Percentiles rank a stretch among this genome's conserved stretches.
Evolutionary conservation across 148 eudicot genomes (phyloP).

Genomic region (Drosera capensis): DNA sequence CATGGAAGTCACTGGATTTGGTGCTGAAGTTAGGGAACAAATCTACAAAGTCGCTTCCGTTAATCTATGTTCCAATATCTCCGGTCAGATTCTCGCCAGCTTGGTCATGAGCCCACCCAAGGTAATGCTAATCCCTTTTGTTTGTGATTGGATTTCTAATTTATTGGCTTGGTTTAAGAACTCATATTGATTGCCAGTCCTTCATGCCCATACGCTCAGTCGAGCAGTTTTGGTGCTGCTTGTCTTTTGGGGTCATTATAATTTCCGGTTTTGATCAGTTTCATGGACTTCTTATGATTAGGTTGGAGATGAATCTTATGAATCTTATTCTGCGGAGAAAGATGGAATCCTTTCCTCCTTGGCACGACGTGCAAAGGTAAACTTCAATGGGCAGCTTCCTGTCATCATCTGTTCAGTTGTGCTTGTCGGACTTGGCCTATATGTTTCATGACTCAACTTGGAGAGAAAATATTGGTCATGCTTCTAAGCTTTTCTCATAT

Average conservation of each 20-base stretch:
- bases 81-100: conserved; percentile 92
- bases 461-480: no score
- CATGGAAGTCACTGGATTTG: conserved; percentile 94
- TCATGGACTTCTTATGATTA: conserved; percentile 9
- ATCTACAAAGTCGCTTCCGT: conserved; percentile 91
- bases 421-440: no score
- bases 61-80: conserved; percentile 75
- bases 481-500: no score
- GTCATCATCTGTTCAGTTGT: no score
- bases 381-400: background rate
- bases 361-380: conserved; percentile 92
- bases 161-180: no score
- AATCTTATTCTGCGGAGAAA: conserved; percentile 58
- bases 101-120: conserved; percentile 91
- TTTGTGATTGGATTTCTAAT: background rate
- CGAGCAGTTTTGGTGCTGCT: no score
- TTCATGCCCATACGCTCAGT: no score
- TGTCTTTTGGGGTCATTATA: no score
- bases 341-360: conserved; percentile 80
- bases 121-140: conserved; percentile 23
- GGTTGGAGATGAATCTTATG: conserved; percentile 92
- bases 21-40: conserved; percentile 73
- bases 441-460: no score
- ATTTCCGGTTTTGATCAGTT: no score
- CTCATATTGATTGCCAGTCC: no score